Conservation (phyloP, 2,329 filamentous ascomycete genomes). For the Ceratocystis papillata region DNA sequence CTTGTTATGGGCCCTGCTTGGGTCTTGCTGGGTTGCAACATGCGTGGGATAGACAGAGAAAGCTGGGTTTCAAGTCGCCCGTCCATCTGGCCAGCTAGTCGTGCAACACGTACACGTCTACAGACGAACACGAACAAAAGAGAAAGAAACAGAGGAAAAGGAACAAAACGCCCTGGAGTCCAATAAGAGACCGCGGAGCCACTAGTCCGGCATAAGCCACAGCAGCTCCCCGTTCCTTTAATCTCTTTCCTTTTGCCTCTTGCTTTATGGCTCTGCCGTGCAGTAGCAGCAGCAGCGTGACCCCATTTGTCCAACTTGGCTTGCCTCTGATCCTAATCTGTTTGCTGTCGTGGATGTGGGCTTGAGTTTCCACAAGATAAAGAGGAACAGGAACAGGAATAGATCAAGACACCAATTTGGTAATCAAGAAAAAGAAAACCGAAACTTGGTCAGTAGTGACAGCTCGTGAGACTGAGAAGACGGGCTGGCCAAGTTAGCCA, state of each 20-base stretch:
- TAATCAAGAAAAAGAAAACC: background rate
- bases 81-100: no score
- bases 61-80: no score
- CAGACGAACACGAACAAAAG: background rate
- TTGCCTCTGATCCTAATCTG: background rate
- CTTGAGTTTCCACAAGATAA: slow-evolving; percentile 4
- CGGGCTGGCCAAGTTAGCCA: background rate
- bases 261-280: background rate
- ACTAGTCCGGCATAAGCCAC: background rate
- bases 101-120: no score
- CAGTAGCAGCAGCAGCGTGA: no score
- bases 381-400: background rate
- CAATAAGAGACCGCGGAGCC: background rate
- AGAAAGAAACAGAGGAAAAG: background rate
- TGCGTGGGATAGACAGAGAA: no score
- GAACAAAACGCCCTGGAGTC: background rate
- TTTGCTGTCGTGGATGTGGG: background rate
- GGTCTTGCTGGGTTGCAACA: no score
- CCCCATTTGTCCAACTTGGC: no score
- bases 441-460: no score
- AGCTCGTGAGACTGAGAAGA: no score
- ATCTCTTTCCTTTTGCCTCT: background rate
- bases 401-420: background rate
- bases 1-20: no score
- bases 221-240: background rate